Conservation (phyloP, 2,329 filamentous ascomycete species). For the Microdochium trichocladiopsis region DNA sequence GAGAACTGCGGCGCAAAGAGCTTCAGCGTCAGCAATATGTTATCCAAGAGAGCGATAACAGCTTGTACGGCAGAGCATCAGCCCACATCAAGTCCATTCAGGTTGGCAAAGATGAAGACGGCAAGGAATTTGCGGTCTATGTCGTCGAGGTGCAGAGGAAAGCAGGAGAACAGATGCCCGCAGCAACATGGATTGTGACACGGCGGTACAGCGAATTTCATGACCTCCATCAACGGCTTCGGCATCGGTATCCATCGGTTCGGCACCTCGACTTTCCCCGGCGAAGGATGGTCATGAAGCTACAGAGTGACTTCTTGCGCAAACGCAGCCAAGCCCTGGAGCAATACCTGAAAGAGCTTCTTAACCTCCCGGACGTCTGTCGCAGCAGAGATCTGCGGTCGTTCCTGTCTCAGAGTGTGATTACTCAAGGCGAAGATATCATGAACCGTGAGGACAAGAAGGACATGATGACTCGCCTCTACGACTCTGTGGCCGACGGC, state of each 20-base stretch:
- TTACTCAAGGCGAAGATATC: conserved; percentile 53
- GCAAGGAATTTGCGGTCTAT: conserved; percentile 89
- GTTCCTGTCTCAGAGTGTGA: conserved; percentile 84
- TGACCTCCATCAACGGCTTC: conserved; percentile 84
- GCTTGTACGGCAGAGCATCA: conserved; percentile 83
- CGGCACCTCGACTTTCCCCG: conserved; percentile 87
- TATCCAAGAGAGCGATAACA: conserved; percentile 96
- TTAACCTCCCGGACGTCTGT: conserved; percentile 87
- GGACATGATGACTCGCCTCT: conserved; percentile 89
- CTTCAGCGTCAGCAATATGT: conserved; percentile 95
- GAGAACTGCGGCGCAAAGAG: conserved; percentile 90
- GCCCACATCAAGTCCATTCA: conserved; percentile 89
- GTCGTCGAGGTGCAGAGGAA: conserved; percentile 86
- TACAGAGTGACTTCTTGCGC: conserved; percentile 91
- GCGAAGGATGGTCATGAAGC: conserved; percentile 87
- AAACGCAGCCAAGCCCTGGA: conserved; percentile 81
- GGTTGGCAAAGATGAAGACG: conserved; percentile 85
- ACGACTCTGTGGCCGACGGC: conserved; percentile 93
- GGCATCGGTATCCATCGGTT: conserved; percentile 79
- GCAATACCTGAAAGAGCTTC: conserved; percentile 73
- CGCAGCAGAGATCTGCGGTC: conserved; percentile 86
- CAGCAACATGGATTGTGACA: conserved; percentile 91
- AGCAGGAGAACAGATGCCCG: conserved; percentile 91
- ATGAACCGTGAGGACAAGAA: conserved; percentile 59
- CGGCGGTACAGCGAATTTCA: conserved; percentile 95